phyloP scores from a whole-genome alignment of 495 filamentous ascomycete genomes.

The Daldinia decipiens region DNA sequence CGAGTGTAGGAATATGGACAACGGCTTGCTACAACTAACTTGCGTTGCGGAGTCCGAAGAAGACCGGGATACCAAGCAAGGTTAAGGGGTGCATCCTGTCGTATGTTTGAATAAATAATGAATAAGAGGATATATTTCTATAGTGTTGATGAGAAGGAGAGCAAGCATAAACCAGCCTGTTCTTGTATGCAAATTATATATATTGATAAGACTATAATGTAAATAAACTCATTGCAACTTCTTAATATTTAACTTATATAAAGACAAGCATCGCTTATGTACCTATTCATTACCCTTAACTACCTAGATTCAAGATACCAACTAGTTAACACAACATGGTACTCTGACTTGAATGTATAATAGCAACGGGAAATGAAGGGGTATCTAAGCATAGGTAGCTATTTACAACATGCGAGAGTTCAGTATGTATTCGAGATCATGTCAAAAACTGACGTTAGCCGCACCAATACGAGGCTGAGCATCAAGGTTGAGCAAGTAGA shows the following conservation, averaged over 20 bases:
- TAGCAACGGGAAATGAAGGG: no score
- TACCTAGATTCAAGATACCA: no score
- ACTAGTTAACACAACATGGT: no score
- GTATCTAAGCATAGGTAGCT: no score
- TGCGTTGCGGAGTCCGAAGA: slow-evolving; percentile 26
- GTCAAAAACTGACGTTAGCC: slow-evolving; percentile 12
- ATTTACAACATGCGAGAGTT: no score
- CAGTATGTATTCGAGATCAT: neutral
- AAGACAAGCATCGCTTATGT: no score
- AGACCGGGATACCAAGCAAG: slow-evolving; percentile 29
- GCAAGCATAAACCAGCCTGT: no score
- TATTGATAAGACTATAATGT: no score
- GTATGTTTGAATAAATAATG: neutral
- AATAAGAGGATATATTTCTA: neutral
- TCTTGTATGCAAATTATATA: no score
- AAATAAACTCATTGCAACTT: neutral
- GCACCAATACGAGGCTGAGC: slow-evolving; percentile 24
- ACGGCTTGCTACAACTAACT: slow-evolving; percentile 25
- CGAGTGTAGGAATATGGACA: slow-evolving; percentile 40
- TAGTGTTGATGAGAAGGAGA: no score
- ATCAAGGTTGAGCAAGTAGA: slow-evolving; percentile 3
- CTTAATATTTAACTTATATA: no score
- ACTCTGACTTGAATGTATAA: neutral
- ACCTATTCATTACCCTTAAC: no score
- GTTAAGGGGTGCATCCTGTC: neutral